Conservation (phyloP, 371 early-diverging fungal genomes). For the Apophysomyces trapeziformis region DNA sequence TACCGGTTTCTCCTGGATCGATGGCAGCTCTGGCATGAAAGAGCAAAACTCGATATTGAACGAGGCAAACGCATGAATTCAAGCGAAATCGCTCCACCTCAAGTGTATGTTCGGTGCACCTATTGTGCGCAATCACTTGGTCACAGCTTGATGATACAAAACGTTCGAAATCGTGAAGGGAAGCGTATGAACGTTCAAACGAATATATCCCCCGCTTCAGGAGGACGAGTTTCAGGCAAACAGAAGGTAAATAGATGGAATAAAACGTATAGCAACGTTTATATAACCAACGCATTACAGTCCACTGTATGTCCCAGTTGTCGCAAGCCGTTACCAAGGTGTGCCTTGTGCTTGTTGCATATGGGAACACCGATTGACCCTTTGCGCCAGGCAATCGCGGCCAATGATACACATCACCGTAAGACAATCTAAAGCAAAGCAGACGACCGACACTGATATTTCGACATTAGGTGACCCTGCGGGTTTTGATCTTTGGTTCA, state of each 20-base stretch:
- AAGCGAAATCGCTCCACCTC: slow-evolving; percentile 72
- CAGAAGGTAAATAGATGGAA: slow-evolving; percentile 41
- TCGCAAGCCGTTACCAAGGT: slow-evolving; percentile 88
- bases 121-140: slow-evolving; percentile 85
- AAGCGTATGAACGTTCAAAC: slow-evolving; percentile 60
- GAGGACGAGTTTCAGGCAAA: slow-evolving; percentile 42
- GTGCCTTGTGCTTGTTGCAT: slow-evolving; percentile 87
- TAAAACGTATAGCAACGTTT: background rate
- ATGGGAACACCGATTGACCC: slow-evolving; percentile 81
- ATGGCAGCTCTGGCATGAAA: slow-evolving; percentile 83
- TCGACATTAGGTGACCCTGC: slow-evolving; percentile 43
- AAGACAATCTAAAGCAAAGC: slow-evolving; percentile 3
- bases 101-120: slow-evolving; percentile 89
- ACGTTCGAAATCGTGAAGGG: slow-evolving; percentile 60
- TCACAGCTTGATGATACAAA: slow-evolving; percentile 62
- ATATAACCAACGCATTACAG: slow-evolving; percentile 32
- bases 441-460: background rate
- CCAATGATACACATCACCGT: slow-evolving; percentile 50
- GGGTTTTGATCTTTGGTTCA: slow-evolving; percentile 92
- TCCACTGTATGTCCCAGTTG: slow-evolving; percentile 84
- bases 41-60: slow-evolving; percentile 90
- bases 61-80: slow-evolving; percentile 67
- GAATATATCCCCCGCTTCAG: slow-evolving; percentile 38
- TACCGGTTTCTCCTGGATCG: slow-evolving; percentile 89
- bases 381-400: slow-evolving; percentile 43